Evolutionary conservation across 2,329 filamentous ascomycete species (phyloP), one percentile per base, ranked within the genome.

Genomic region (Alternaria conjuncta): DNA sequence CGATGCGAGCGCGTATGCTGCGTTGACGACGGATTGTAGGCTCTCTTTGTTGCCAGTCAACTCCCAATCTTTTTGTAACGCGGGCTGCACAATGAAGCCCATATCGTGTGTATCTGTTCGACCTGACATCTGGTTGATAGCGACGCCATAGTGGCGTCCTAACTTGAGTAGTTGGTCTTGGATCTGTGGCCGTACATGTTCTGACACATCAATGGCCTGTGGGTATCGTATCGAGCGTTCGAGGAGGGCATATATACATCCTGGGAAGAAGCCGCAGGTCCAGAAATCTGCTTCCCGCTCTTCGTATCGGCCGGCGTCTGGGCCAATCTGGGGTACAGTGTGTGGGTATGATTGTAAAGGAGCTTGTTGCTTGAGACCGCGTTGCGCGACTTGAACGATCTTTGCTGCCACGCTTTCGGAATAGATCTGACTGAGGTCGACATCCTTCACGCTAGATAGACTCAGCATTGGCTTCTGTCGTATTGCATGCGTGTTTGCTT

Each of bases 101-200:
- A 87, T 80, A 45, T 87, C 85, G 60, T 87, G 86, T 0, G 85
- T 87, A 57, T 86, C 83, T 5, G 79, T 86, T 28, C 83, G 68
- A 5, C 68, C 64, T 2, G 75, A 77, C 77, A 80, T 62, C 62
- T 73, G 9, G 15, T 74, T 72, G 55, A 79, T 78, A 3, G 77
- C 75, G 5, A 78, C 70, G 15, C 71, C 68, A 67, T 75, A 78
- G 50, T 78, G 74, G 2, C 76, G 67, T 6, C 77, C 77, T 1
- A 77, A 61, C 8, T 65, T 64, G 2, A 79, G 55, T 0, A 78
- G 46, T 6, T 76, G 68, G 3, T 74, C 66, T 43, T 71, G 67
- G 9, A 77, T 66, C 1, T 66, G 62, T 15, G 65, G 53, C 4
- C 72, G 67, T 4, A 66, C 36, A 13, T 72, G 53, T 6, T 67